Base-by-base conservation (phyloP, 306 rosid species). In the Dalbergia cultrata region DNA sequence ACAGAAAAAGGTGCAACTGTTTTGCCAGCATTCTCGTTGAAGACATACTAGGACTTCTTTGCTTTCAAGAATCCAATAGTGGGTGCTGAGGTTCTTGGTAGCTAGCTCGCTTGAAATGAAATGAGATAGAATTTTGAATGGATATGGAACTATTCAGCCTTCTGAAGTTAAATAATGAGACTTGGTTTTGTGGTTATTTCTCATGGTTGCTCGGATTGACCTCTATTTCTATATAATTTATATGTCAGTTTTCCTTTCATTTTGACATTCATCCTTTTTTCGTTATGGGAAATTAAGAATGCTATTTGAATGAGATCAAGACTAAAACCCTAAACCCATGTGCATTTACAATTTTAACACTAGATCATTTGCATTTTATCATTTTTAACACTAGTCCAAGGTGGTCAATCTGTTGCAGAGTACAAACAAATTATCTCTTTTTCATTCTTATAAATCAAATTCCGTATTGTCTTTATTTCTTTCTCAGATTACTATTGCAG, bases 81-180 rank as follows among this genome's bases (percentile, higher is more conserved):
- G 41, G 98, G 92, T 53, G 97, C 97, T 14, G 97, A 84, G 97
- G 97, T 22, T 91, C 97, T 41, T 93, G 97, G 97, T 93, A 93
- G 89, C 33, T 54, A 56, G 58, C 72, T 65, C 47, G 22, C 3
- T 44, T 78, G 83, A 50, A 22, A 66, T 62, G 70, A 53, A 76
- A 37, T 41, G 69, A 18, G 11, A 44, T 53, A 18, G 76, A 83
- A 49, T 18, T 78, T 72, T 45, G 78, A 17, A 63, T 53, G 70
- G 53, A 31, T 76, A 21, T 75, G 57, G 49, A 81, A 47, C 59
- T 72, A 59, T 58, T 11, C 63, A 44, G 21, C 45, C 49, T 75
- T 75, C 58, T 68, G 58, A 39, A 59, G 72, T 68, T 22, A 68
- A n/a, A n/a, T n/a, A 76, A 50, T 34, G 21, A 64, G 64, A 77